phyloP scores from a whole-genome alignment of 208 protist species.

The Novymonas esmeraldas region DNA sequence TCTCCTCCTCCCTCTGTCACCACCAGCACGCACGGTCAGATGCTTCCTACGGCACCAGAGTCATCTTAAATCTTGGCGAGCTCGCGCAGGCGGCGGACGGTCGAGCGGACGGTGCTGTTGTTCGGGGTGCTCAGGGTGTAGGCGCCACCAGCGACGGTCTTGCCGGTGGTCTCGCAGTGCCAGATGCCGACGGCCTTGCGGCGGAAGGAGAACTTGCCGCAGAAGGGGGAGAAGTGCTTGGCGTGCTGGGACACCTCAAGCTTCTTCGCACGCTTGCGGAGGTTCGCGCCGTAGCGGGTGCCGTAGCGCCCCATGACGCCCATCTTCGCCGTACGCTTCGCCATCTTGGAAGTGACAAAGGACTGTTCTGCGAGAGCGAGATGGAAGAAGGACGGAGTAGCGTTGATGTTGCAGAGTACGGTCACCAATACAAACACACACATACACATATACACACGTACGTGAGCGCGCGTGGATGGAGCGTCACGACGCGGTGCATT shows the following conservation, averaged over 20 bases:
- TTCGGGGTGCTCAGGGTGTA: constrained; percentile 96
- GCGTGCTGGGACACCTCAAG: constrained; percentile 98
- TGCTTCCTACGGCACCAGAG: constrained; percentile 20
- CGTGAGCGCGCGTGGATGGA: too few relatives aligned
- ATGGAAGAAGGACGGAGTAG: background rate
- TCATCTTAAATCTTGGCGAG: constrained; percentile 73
- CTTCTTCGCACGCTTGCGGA: constrained; percentile 99
- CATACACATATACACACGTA: background rate
- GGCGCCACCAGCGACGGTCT: constrained; percentile 98
- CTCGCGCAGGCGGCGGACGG: constrained; percentile 98
- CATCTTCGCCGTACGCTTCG: constrained; percentile 99
- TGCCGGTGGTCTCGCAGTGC: constrained; percentile 97
- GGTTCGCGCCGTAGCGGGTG: constrained; percentile 99
- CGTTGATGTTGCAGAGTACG: background rate
- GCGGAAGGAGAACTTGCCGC: constrained; percentile 98
- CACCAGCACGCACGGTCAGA: background rate
- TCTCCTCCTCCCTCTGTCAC: background rate
- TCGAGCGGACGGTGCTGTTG: constrained; percentile 97
- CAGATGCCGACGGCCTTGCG: constrained; percentile 99
- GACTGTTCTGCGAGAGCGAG: background rate
- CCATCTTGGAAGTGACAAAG: constrained; percentile 55
- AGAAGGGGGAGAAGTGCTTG: constrained; percentile 99
- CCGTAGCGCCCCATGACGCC: constrained; percentile 99
- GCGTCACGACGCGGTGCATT: too few relatives aligned
- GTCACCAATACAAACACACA: background rate